Evolutionary conservation across 139 green algal genomes (phyloP), one percentile per base, ranked within the genome.

Genomic region (Chlamydomonas incerta): DNA sequence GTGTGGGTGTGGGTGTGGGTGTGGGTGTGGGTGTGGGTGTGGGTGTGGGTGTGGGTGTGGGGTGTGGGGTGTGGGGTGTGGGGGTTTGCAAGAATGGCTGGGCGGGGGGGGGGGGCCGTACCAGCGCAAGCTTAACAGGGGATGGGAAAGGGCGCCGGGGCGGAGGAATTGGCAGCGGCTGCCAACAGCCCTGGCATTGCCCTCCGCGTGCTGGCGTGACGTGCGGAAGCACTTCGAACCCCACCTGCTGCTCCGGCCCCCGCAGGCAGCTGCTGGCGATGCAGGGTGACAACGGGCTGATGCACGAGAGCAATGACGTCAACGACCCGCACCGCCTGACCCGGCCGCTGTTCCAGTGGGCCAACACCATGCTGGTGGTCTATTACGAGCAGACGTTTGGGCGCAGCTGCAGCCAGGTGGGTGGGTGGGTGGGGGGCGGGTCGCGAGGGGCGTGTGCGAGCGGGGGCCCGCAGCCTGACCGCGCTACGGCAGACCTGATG

Each of bases 201-300:
- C n/a, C n/a, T n/a, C n/a, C n/a, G n/a, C n/a, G n/a, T n/a, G n/a
- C n/a, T n/a, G n/a, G n/a, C n/a, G n/a, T n/a, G n/a, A n/a, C n/a
- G n/a, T n/a, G n/a, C n/a, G n/a, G n/a, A n/a, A n/a, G n/a, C n/a
- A n/a, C n/a, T n/a, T n/a, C n/a, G n/a, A n/a, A n/a, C n/a, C 68
- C 46, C 14, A 8, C 28, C 72, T n/a, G 2, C 60, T 67, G 60
- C 31, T 28, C 47, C 8, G 29, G 31, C 41, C 29, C 50, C 31
- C 35, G 31, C 74, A 82, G 74, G 55, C 74, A 81, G 46, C 55
- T 93, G 58, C 81, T 93, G 15, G 60, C 74, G 50, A 72, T 85
- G 80, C 88, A 94, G 76, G 91, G 90, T 77, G 81, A 86, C 69
- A 91, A 91, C 29, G 90, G 90, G 10, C 86, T 93, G 47, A 93